A percentile compares a stretch with the other conserved stretches of the same genome.
phyloP scores from a whole-genome alignment of 371 early-diverging fungal species.

The Sporodiniella umbellata region DNA sequence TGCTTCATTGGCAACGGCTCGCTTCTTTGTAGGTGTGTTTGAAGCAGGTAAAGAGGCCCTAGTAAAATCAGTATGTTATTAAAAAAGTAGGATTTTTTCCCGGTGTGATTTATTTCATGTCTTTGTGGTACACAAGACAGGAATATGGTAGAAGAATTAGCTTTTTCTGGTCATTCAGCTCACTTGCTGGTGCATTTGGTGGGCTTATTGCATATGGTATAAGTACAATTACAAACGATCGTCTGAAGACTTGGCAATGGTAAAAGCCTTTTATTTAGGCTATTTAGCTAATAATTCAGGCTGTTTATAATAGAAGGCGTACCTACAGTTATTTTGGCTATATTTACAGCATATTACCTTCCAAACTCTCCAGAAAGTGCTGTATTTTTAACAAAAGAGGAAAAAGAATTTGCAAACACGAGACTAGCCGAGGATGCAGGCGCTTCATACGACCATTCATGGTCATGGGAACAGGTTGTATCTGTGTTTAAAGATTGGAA shows the following conservation, averaged over 20 bases:
- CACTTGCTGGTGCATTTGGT: slow-evolving; percentile 43
- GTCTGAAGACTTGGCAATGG: slow-evolving; percentile 39
- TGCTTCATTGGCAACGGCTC: slow-evolving; percentile 18
- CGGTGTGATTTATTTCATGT: slow-evolving; percentile 33
- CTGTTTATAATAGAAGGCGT: slow-evolving; percentile 55
- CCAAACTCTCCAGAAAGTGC: slow-evolving; percentile 59
- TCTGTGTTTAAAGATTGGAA: slow-evolving; percentile 47
- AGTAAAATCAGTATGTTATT: neutral
- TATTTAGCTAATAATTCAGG: slow-evolving; percentile 12
- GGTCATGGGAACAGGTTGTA: slow-evolving; percentile 38
- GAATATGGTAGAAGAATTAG: slow-evolving; percentile 41
- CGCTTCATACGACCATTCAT: slow-evolving; percentile 35
- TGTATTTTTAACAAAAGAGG: slow-evolving; percentile 50
- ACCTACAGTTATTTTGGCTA: slow-evolving; percentile 38
- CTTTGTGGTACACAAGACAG: slow-evolving; percentile 40
- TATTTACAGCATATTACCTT: slow-evolving; percentile 40
- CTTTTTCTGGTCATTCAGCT: slow-evolving; percentile 41
- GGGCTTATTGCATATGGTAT: slow-evolving; percentile 41
- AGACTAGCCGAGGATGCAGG: slow-evolving; percentile 48
- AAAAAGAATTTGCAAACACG: slow-evolving; percentile 41
- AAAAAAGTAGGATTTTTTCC: slow-evolving; percentile 13
- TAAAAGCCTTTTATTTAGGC: neutral
- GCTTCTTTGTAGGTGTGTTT: slow-evolving; percentile 22
- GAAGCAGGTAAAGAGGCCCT: slow-evolving; percentile 14
- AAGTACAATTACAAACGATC: slow-evolving; percentile 23